Evolutionary conservation across 345 rosid genomes (phyloP).

Genomic region (Pistacia atlantica): DNA sequence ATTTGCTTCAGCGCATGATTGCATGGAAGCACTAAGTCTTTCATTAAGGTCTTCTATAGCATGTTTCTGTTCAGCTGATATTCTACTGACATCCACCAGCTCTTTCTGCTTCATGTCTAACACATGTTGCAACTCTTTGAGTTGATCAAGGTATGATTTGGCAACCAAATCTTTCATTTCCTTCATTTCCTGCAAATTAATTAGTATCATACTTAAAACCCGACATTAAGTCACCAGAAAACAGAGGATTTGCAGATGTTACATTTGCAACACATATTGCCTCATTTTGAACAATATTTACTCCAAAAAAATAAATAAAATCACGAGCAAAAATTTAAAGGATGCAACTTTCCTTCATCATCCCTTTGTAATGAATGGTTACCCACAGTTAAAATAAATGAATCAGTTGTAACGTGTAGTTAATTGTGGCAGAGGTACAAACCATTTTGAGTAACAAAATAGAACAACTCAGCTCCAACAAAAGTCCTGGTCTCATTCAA

Average conservation of each 20-base stretch:
- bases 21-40: constrained; percentile 77
- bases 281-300: background rate
- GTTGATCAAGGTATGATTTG: constrained; percentile 50
- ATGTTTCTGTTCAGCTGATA: constrained; percentile 78
- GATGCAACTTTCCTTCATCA: background rate
- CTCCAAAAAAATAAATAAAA: background rate
- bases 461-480: background rate
- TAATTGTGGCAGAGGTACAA: background rate
- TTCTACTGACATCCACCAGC: constrained; percentile 54
- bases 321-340: background rate
- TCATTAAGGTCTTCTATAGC: constrained; percentile 74
- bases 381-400: background rate
- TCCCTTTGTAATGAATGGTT: background rate
- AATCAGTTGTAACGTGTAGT: background rate
- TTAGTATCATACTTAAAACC: background rate
- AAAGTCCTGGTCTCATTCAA: background rate
- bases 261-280: background rate
- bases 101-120: constrained; percentile 64
- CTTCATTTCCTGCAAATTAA: constrained; percentile 66
- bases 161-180: constrained; percentile 64
- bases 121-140: constrained; percentile 48
- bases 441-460: background rate
- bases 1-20: constrained; percentile 86
- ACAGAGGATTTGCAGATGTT: background rate
- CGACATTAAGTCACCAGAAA: constrained; percentile 1